Evolutionary conservation across 2,329 filamentous ascomycete species (phyloP), one percentile per base, ranked within the genome.

Genomic region (Rhinocladiella mackenziei): DNA sequence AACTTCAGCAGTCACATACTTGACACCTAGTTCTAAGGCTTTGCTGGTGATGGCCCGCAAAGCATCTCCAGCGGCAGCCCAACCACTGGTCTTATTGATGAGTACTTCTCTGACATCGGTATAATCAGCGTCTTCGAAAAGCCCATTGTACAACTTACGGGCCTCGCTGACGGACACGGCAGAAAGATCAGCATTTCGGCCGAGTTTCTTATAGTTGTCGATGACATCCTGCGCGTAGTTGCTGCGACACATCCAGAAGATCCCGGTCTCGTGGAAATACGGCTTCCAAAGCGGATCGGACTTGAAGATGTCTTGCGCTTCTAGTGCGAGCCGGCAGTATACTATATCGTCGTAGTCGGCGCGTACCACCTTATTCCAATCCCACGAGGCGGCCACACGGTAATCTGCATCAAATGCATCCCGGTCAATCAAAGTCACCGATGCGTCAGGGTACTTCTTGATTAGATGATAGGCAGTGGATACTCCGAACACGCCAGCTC

Each of bases 81-180:
- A 83, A 1, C 80, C 80, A 59, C 76, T 78, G 22, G 69, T 73
- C 48, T 70, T 74, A 65, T 83, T 83, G 32, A 82, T 63, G 10
- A 80, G 65, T 2, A 82, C 76, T 53, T 80, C 74, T 53, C 74
- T 77, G 33, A 75, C 77, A 2, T 70, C 76, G 0, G 65, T 67
- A 55, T 80, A 83, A 43, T 82, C 76, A 2, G 79, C 77, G 31
- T 78, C 71, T 7, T 74, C 69, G 45, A 83, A 82, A 1, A 83
- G 57, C 0, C 79, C 79, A 2, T 69, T 72, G 48, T 78, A 81
- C 43, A 80, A 53, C 55, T 66, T 64, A 33, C 73, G 71, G 26
- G 77, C 75, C 49, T 80, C 74, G 42, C 72, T 72, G 3, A 75
- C 63, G 26, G 75, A 64, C 17, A 77, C 58, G 6, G 70, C 66